Percentiles rank a stretch among this genome's conserved stretches.
Evolutionary conservation across 78 protist species (phyloP).

Genomic region (Pelomyxa schiedti): DNA sequence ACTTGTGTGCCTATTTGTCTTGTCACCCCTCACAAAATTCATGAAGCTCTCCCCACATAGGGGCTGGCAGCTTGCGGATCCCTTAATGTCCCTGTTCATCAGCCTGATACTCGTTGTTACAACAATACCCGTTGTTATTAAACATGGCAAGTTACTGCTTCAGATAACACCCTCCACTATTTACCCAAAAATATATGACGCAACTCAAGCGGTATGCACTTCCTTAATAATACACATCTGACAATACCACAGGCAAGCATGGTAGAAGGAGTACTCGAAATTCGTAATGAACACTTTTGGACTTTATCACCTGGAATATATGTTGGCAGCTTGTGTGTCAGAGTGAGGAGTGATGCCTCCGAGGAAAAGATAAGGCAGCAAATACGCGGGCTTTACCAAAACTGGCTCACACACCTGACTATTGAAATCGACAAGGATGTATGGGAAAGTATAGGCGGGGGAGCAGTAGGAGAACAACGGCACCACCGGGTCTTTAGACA

Average conservation of each 20-base stretch:
- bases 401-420: background rate
- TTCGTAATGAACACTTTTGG: background rate
- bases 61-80: background rate
- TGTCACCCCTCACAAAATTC: too few relatives aligned
- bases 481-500: too few relatives aligned
- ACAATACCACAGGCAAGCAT: background rate
- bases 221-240: too few relatives aligned
- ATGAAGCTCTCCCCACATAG: too few relatives aligned
- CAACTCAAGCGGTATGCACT: too few relatives aligned
- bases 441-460: too few relatives aligned
- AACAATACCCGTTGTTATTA: background rate
- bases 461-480: too few relatives aligned
- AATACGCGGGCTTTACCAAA: background rate
- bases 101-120: background rate
- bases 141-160: background rate
- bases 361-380: background rate
- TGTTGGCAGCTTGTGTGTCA: background rate
- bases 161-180: background rate
- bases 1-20: too few relatives aligned
- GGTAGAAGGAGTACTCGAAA: background rate
- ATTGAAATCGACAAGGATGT: background rate
- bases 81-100: background rate
- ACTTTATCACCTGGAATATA: background rate
- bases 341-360: background rate
- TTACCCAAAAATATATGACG: background rate